phyloP scores from a whole-genome alignment of 2,329 filamentous ascomycete species.

The Cordyceps pruinosa region DNA sequence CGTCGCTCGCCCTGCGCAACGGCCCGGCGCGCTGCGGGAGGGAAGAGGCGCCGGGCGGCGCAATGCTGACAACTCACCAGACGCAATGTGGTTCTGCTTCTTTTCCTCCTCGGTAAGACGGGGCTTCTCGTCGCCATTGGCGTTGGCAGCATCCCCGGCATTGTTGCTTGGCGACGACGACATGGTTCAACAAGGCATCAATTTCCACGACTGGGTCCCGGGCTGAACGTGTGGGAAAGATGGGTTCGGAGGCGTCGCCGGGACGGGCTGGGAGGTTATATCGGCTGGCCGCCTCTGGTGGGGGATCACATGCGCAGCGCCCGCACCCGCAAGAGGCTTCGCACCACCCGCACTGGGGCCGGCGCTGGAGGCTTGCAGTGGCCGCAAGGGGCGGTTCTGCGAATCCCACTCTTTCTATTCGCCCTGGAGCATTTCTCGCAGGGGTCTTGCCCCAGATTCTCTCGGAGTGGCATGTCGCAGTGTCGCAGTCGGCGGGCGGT shows the following conservation, averaged over 20 bases:
- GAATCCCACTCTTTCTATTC: constrained; percentile 1
- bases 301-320: constrained; percentile 10
- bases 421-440: constrained; percentile 12
- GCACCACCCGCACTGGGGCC: background rate
- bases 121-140: constrained; percentile 37
- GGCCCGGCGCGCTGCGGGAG: background rate
- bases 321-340: background rate
- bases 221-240: background rate
- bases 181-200: background rate
- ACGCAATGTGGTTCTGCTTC: constrained; percentile 49
- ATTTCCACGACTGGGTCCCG: background rate
- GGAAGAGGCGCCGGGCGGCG: background rate
- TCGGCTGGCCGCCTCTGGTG: constrained; percentile 1
- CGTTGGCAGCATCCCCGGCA: constrained; percentile 19
- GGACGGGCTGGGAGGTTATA: constrained; percentile 6
- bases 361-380: constrained; percentile 6
- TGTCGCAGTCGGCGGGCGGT: background rate
- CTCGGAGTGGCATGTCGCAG: constrained; percentile 16
- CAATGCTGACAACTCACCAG: constrained; percentile 32
- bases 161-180: constrained; percentile 27
- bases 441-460: constrained; percentile 28
- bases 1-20: background rate
- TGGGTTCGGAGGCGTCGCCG: background rate
- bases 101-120: constrained; percentile 48
- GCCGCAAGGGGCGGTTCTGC: background rate